Conservation (phyloP, 306 rosid species). For the Cicer pinnatifidum region DNA sequence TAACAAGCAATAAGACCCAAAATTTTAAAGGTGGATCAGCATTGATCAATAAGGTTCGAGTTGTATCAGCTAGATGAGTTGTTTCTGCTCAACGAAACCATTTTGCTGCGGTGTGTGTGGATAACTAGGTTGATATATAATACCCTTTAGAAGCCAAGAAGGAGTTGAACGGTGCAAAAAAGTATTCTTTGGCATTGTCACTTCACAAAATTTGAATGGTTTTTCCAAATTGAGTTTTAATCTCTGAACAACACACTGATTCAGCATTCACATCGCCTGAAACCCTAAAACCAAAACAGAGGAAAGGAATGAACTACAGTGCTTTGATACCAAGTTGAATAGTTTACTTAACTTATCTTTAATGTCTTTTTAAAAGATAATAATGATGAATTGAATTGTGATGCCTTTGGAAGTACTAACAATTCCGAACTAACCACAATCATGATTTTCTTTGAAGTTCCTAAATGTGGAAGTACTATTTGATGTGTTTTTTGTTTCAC, state of each 20-base stretch:
- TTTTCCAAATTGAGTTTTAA: background rate
- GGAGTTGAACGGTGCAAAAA: background rate
- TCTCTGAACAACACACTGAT: background rate
- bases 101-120: background rate
- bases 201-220: background rate
- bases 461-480: slow-evolving; percentile 10
- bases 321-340: too few species aligned
- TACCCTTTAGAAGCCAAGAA: background rate
- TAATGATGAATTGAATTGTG: slow-evolving; percentile 24
- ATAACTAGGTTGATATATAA: background rate
- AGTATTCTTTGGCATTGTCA: too few species aligned
- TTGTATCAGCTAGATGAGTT: background rate
- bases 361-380: slow-evolving; percentile 10
- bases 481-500: slow-evolving; percentile 36
- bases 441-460: slow-evolving; percentile 8
- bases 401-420: slow-evolving; percentile 19
- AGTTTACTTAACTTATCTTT: background rate
- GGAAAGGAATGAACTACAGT: too few species aligned
- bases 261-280: too few species aligned
- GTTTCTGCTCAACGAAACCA: background rate
- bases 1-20: background rate
- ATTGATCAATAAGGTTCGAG: background rate
- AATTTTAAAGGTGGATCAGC: background rate
- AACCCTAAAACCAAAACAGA: too few species aligned
- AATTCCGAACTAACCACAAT: slow-evolving; percentile 21